phyloP scores from a whole-genome alignment of 306 rosid species.

The Ochetophila trinervis region DNA sequence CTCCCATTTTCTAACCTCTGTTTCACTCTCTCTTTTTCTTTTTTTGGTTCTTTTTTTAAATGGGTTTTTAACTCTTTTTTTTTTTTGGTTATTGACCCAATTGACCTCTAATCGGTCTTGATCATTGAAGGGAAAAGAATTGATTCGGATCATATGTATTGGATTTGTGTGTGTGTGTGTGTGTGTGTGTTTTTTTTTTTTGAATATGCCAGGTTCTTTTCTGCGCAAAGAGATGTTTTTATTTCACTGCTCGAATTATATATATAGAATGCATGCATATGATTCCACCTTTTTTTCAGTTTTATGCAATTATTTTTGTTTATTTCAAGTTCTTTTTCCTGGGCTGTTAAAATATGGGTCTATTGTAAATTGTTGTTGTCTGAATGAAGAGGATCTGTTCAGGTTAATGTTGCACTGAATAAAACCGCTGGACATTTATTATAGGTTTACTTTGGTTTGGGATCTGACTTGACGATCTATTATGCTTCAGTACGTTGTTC shows the following conservation, averaged over 20 bases:
- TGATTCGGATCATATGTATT: background rate
- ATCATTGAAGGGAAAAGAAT: slow-evolving; percentile 4
- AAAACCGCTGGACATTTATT: background rate
- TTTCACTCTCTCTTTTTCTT: background rate
- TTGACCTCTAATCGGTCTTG: slow-evolving; percentile 19
- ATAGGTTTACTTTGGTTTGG: background rate
- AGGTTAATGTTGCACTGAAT: background rate
- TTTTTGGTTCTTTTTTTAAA: background rate
- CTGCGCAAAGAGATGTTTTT: background rate
- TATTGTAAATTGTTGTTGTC: background rate
- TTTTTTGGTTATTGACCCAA: slow-evolving; percentile 17
- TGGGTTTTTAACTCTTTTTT: slow-evolving; percentile 9
- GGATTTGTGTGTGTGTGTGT: slow-evolving; percentile 17
- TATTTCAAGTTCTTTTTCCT: background rate
- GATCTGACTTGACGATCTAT: too few relatives aligned
- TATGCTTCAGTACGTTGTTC: too few relatives aligned
- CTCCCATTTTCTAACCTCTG: background rate
- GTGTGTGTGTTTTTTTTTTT: slow-evolving; percentile 6
- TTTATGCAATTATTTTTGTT: background rate
- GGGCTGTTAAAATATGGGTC: background rate
- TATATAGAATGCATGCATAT: slow-evolving; percentile 3
- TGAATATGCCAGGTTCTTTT: background rate
- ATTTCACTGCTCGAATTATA: slow-evolving; percentile 25
- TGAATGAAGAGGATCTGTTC: slow-evolving; percentile 10
- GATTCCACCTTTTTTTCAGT: too few relatives aligned